Evolutionary conservation across 2,329 filamentous ascomycete species (phyloP).

Genomic region (Trichoderma oligosporum): DNA sequence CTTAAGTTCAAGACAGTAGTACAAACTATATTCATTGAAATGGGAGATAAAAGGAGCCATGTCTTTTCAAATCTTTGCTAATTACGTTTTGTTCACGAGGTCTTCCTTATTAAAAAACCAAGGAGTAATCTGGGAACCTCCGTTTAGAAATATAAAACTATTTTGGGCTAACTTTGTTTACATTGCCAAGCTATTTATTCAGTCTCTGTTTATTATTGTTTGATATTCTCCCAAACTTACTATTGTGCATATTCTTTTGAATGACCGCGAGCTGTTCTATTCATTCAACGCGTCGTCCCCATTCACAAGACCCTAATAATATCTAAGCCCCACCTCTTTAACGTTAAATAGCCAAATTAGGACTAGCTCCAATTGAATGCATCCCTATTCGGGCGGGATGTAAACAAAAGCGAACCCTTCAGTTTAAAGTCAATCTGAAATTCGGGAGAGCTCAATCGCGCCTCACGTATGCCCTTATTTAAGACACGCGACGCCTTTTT

Average conservation of each 20-base stretch:
- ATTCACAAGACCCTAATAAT: not conserved
- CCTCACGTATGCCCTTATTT: not conserved
- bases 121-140: no score
- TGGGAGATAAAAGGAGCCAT: no score
- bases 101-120: no score
- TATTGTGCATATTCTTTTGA: not conserved
- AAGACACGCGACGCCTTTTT: constrained; percentile 15
- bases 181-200: no score
- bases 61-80: no score
- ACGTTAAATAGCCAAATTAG: not conserved
- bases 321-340: not conserved
- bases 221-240: not conserved
- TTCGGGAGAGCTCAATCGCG: constrained; percentile 1
- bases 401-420: constrained; percentile 17
- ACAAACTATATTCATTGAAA: no score
- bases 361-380: not conserved
- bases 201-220: not conserved
- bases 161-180: no score
- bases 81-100: no score
- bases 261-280: not conserved
- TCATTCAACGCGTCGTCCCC: constrained; percentile 11
- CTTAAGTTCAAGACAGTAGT: no score
- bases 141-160: no score
- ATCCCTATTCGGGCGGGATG: constrained; percentile 2
- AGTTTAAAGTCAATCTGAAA: not conserved